These are phyloP conservation scores for Tetrapisispora namnaoensis DNA, from an alignment of 805 yeast species.

Conservation along the genomic window DNA sequence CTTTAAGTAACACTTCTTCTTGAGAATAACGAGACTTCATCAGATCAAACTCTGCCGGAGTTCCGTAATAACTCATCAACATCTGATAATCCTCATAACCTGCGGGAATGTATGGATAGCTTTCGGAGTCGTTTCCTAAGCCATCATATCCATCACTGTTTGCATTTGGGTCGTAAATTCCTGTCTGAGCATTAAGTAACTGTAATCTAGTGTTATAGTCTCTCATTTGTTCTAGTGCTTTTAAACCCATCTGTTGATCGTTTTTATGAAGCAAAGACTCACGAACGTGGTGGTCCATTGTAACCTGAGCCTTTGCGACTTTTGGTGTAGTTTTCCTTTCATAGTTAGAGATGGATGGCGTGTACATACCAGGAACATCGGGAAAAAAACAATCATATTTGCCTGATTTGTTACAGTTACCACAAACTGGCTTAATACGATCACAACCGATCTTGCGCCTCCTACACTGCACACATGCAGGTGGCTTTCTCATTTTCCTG, in stretches of 20 bases:
- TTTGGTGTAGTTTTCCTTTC: background rate
- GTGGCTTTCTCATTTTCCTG: slow-evolving; percentile 7
- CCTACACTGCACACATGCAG: slow-evolving; percentile 32
- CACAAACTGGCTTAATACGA: slow-evolving; percentile 38
- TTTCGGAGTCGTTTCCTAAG: background rate
- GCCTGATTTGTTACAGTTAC: slow-evolving; percentile 28
- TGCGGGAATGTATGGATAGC: background rate
- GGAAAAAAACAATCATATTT: slow-evolving; percentile 18
- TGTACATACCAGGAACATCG: slow-evolving; percentile 9
- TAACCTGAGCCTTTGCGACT: background rate
- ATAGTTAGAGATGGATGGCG: background rate
- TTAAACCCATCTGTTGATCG: slow-evolving; percentile 4
- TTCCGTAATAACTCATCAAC: slow-evolving; percentile 1
- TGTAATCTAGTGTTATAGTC: slow-evolving; percentile 11
- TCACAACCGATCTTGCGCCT: slow-evolving; percentile 42
- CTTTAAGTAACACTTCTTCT: slow-evolving; percentile 15
- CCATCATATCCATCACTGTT: background rate
- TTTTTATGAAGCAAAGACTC: background rate
- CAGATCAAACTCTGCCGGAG: slow-evolving; percentile 7
- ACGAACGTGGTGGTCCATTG: background rate
- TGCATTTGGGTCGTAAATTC: background rate
- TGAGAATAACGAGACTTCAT: slow-evolving; percentile 13
- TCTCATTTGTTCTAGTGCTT: slow-evolving; percentile 11
- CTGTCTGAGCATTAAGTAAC: slow-evolving; percentile 7
- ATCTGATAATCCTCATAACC: background rate